Conservation (phyloP, 2,329 filamentous ascomycete species). For the Stagonosporopsis rhizophila region DNA sequence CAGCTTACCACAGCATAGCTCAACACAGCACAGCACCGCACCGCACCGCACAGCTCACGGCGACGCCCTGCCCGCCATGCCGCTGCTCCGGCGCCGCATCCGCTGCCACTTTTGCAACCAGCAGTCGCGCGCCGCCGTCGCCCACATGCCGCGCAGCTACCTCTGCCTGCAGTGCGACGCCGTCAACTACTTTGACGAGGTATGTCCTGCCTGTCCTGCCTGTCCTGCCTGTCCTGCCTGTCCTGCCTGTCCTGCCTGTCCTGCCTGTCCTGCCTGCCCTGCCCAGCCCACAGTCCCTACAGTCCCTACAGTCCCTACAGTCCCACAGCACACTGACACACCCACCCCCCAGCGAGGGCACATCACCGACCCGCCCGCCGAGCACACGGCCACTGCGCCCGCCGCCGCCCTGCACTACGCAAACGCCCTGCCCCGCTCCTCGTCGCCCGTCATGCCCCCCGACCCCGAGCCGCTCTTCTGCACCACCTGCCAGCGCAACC, state of each 20-base stretch:
- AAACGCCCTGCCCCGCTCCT: conserved; percentile 34
- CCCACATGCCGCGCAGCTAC: conserved; percentile 34
- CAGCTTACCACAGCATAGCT: no score
- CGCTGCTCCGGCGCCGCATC: conserved; percentile 43
- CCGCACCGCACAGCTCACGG: no score
- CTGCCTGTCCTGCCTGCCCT: no score
- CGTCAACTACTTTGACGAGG: conserved; percentile 87
- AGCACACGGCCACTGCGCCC: conserved; percentile 49
- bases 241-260: no score
- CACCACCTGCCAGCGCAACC: conserved; percentile 83
- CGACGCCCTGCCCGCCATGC: conserved; percentile 34
- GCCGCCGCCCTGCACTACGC: conserved; percentile 30
- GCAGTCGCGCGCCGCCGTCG: conserved; percentile 30
- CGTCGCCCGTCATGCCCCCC: conserved; percentile 28
- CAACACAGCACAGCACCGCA: no score
- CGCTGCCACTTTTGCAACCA: conserved; percentile 47
- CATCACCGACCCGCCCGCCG: conserved; percentile 81
- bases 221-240: no score
- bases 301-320: no score
- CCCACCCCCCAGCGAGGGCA: conserved; percentile 89
- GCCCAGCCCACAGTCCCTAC: no score
- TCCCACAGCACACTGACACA: no score
- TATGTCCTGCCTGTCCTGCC: no score
- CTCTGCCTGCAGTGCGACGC: conserved; percentile 74
- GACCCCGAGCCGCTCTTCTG: conserved; percentile 65